A percentile compares a stretch with the other conserved stretches of the same genome.
Conservation (phyloP, 2,329 filamentous ascomycete genomes). For the Beauveria brongniartii region DNA sequence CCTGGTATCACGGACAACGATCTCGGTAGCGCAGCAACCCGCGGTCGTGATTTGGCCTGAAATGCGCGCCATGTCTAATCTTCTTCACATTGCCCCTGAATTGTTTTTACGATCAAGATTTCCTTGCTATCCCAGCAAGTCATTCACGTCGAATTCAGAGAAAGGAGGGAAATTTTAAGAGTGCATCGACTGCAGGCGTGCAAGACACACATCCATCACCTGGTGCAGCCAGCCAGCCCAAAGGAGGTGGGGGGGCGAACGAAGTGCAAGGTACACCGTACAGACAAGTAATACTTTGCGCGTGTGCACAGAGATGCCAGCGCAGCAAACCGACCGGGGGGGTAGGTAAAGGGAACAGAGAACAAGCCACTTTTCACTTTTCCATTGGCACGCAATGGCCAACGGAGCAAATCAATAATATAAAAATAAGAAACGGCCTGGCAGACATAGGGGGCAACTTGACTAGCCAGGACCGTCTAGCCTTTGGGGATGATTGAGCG, state of each 20-base stretch:
- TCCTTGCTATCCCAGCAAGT: background rate
- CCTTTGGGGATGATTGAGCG: background rate
- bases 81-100: background rate
- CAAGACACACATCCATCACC: background rate
- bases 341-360: background rate
- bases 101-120: background rate
- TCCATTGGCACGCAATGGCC: background rate
- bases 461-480: background rate
- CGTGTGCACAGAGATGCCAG: background rate
- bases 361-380: too few species aligned
- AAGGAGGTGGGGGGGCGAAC: background rate
- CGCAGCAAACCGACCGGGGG: slow-evolving; percentile 1
- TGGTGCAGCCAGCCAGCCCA: background rate
- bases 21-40: background rate
- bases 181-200: background rate
- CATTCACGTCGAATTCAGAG: too few species aligned
- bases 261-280: background rate
- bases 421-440: background rate
- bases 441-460: background rate
- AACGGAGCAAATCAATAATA: background rate
- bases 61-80: background rate
- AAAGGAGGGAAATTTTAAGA: too few species aligned
- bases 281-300: background rate
- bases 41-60: background rate
- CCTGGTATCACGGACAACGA: background rate